These are phyloP conservation scores for Dalbergia cultrata DNA, from an alignment of 306 rosid species.

Conservation along the genomic window DNA sequence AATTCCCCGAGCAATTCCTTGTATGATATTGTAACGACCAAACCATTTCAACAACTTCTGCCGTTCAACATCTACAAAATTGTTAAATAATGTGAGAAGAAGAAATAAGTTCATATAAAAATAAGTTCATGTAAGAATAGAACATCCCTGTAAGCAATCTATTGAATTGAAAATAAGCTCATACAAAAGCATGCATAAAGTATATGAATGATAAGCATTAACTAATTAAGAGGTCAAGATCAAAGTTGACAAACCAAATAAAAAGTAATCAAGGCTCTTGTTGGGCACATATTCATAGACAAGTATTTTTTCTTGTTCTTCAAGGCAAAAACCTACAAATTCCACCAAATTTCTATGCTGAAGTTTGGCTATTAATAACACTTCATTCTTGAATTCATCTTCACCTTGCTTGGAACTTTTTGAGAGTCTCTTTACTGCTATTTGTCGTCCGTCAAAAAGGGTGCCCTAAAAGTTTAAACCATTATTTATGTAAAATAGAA, in stretches of 20 bases:
- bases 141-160: background rate
- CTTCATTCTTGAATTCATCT: constrained; percentile 54
- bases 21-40: constrained; percentile 47
- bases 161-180: too few species aligned
- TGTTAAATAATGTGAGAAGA: too few species aligned
- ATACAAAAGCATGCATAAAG: too few species aligned
- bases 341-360: constrained; percentile 51
- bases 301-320: constrained; percentile 55
- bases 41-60: too few species aligned
- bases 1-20: constrained; percentile 46
- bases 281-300: constrained; percentile 53
- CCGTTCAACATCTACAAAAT: too few species aligned
- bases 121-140: too few species aligned
- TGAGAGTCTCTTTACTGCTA: constrained; percentile 62
- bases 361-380: constrained; percentile 49
- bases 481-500: too few species aligned
- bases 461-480: too few species aligned
- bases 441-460: constrained; percentile 18
- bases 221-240: too few species aligned
- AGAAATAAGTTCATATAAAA: too few species aligned
- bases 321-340: constrained; percentile 50
- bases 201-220: too few species aligned
- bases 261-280: constrained; percentile 52
- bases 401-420: constrained; percentile 47
- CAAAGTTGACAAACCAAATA: constrained; percentile 26